Base-by-base conservation (phyloP, 148 eudicot genomes). In the Fallopia convolvulus region DNA sequence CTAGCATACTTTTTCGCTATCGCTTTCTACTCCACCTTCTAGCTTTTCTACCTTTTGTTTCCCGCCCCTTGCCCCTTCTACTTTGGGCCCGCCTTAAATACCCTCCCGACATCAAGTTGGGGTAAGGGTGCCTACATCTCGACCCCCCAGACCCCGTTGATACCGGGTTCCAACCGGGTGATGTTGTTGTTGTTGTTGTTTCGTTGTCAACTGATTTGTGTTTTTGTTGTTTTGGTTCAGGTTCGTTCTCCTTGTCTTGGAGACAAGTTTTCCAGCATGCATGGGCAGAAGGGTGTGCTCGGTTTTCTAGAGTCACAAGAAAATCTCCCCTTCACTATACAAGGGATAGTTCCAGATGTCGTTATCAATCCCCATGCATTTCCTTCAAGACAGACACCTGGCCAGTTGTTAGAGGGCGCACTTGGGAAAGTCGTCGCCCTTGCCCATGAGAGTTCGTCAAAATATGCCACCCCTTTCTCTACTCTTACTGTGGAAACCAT, bases 281-380 rank as follows among this genome's bases (percentile, higher is more conserved):
- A 94, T 72, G 99, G 99, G 61, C 99, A 94, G 75, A 94, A 94
- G 83, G 97, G 99, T 75, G 99, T 95, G 61, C 84, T 95, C 20
- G 99, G 99, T 72, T 91, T 81, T 79, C 73, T 95, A 73, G 99
- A 95, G 78, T 83, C 90, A 2, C 97, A 92, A 58, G 97, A 95
- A 82, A 94, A 92, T 81, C 92, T 92, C 74, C 95, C 95, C 41
- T 94, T 94, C 84, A 94, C 99, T 26, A 79, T 78, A 48, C 97
- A 94, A 82, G 99, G 99, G 66, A 92, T 94, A 75, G 99, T 94
- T 70, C 99, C 99, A 11, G 99, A 92, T 81, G 89, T 95, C 70
- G 99, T 95, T 0, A 93, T 95, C 63, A 95, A 95, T 77, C 99
- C 99, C 2, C 99, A 95, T 81, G 99, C 99, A 40, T 95, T 95